These are phyloP conservation scores for Podospora pseudoanserina DNA, from an alignment of 495 filamentous ascomycete species.

Conservation along the genomic window DNA sequence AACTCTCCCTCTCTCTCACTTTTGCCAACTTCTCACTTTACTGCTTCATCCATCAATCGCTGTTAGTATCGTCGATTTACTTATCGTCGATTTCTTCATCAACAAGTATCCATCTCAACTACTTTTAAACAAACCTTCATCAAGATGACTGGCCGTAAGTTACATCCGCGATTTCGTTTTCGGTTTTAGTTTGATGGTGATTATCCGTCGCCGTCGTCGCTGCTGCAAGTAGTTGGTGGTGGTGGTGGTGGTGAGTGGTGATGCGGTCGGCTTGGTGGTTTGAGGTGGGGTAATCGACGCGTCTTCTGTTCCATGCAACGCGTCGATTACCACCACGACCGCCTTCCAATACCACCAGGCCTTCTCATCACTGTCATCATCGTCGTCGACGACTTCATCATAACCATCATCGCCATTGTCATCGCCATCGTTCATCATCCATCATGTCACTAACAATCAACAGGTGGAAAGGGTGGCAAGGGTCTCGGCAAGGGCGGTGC, in stretches of 20 bases:
- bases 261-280: constrained; percentile 6
- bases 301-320: constrained; percentile 25
- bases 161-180: constrained; percentile 33
- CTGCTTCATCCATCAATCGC: background rate
- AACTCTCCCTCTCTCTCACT: background rate
- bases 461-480: constrained; percentile 81
- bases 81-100: constrained; percentile 29
- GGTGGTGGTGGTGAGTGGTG: constrained; percentile 19
- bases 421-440: constrained; percentile 3
- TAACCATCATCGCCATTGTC: background rate
- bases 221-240: constrained; percentile 22
- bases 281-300: constrained; percentile 5
- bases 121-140: constrained; percentile 38
- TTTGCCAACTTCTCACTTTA: constrained; percentile 15
- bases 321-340: constrained; percentile 13
- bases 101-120: constrained; percentile 22
- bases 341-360: background rate
- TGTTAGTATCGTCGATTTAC: constrained; percentile 9
- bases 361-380: background rate
- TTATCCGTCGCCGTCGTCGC: constrained; percentile 17
- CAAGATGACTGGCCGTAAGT: constrained; percentile 96
- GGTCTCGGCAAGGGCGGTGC: constrained; percentile 82
- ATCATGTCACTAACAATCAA: constrained; percentile 15
- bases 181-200: background rate
- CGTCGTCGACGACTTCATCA: background rate